Base-by-base conservation (phyloP, 2,329 filamentous ascomycete species). In the Plectosphaerella sp. region DNA sequence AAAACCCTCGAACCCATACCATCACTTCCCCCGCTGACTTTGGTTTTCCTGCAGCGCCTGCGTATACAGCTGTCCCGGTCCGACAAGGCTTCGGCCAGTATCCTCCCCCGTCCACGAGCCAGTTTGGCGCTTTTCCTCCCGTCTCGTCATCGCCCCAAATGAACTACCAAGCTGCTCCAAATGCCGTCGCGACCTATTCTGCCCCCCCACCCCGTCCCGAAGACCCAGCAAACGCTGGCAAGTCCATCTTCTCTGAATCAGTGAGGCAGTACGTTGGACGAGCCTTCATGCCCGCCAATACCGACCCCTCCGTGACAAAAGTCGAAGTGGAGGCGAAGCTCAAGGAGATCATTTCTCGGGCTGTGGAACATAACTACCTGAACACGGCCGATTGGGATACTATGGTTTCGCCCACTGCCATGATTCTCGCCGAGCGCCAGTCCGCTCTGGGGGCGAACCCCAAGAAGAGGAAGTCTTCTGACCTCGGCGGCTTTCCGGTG, bases 261-360 rank as follows among this genome's bases (percentile, higher is more conserved):
- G 90, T 97, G 54, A 88, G 91, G 61, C 77, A 80, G 59, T 97
- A 97, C 72, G 93, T 97, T 33, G 87, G 91, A 63, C 86, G 91
- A 64, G 92, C 91, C 24, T 97, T 97, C 67, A 84, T 89, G 48
- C 81, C 84, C 24, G 81, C 84, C 53, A 89, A 91, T 65, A 75
- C 85, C 58, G 79, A 88, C 56, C 63, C 79, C 5, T 78, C 80
- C 39, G 81, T 92, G 45, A 68, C 74, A 48, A 80, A 81, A 50
- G 63, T 78, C 50, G 91, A 96, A 52, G 87, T 97, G 78, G 88
- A 96, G 68, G 76, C 77, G 54, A 95, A 91, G 65, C 76, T 99
- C 57, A 96, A 93, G 70, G 75, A 86, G 55, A 87, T 91, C 60
- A 97, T 99, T 66, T 89, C 87, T 55, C 78, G 85, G 51, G 90